A percentile compares a stretch with the other conserved stretches of the same genome.
Conservation (phyloP, 2,329 filamentous ascomycete species). For the Alternaria dauci region DNA sequence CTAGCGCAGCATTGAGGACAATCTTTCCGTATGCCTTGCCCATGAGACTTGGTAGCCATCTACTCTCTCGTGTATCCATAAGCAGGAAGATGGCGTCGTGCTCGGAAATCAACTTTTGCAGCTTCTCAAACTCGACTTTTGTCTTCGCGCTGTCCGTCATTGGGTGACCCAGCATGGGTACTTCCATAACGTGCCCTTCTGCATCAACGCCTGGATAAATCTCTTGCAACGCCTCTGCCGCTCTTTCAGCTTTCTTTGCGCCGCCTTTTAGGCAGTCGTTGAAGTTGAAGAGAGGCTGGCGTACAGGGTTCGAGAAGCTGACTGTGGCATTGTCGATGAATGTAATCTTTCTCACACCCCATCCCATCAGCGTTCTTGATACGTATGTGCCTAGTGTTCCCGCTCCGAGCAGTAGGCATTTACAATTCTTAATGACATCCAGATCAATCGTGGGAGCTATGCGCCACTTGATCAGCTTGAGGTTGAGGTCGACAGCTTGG, state of each 20-base stretch:
- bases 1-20: slow-evolving; percentile 94
- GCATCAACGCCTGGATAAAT: slow-evolving; percentile 93
- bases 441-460: slow-evolving; percentile 89
- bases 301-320: slow-evolving; percentile 95
- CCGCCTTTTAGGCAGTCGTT: slow-evolving; percentile 88
- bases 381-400: slow-evolving; percentile 96
- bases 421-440: slow-evolving; percentile 87
- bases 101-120: slow-evolving; percentile 77
- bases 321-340: slow-evolving; percentile 94
- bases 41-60: slow-evolving; percentile 97
- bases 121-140: slow-evolving; percentile 75
- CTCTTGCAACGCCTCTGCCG: slow-evolving; percentile 79
- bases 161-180: slow-evolving; percentile 95
- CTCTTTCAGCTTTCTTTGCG: slow-evolving; percentile 80
- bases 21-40: slow-evolving; percentile 92
- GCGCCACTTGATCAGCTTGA: slow-evolving; percentile 99
- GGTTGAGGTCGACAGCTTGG: slow-evolving; percentile 92
- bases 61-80: slow-evolving; percentile 93
- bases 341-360: slow-evolving; percentile 94
- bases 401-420: slow-evolving; percentile 88
- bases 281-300: slow-evolving; percentile 91
- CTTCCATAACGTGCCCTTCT: slow-evolving; percentile 79
- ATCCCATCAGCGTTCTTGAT: slow-evolving; percentile 88
- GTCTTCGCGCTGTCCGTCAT: slow-evolving; percentile 76
- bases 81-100: slow-evolving; percentile 96